phyloP scores from a whole-genome alignment of 192 early-diverging fungal genomes.

The Podochytrium sp. region DNA sequence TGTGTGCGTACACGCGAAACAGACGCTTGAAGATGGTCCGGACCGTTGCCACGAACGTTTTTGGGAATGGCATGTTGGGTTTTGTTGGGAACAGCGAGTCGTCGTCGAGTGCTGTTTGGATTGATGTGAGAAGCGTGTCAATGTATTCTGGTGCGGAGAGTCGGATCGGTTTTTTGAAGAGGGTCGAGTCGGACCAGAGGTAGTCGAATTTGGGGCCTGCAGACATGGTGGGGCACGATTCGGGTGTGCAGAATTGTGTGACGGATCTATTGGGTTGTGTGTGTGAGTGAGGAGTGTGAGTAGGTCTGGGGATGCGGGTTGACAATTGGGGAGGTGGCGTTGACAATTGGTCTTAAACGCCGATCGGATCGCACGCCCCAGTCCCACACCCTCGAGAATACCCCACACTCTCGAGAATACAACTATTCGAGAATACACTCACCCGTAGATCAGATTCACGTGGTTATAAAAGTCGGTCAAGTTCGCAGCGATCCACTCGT shows the following conservation, averaged over 20 bases:
- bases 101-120: conserved; percentile 83
- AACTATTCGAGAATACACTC: no score
- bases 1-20: conserved; percentile 91
- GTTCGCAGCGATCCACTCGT: conserved; percentile 95
- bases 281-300: not conserved
- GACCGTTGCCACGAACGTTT: conserved; percentile 66
- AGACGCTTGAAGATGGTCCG: conserved; percentile 83
- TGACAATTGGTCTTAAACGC: no score
- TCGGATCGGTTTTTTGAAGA: conserved; percentile 85
- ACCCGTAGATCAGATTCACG: conserved; percentile 90
- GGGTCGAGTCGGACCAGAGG: conserved; percentile 82
- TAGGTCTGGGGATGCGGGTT: conserved; percentile 39
- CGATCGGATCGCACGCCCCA: no score
- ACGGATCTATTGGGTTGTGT: conserved; percentile 39
- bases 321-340: conserved; percentile 55
- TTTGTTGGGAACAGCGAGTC: conserved; percentile 86
- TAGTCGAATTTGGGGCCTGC: conserved; percentile 85
- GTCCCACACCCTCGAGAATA: no score
- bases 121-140: conserved; percentile 78
- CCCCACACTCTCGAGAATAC: no score
- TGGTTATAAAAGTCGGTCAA: conserved; percentile 97
- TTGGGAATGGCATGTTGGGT: conserved; percentile 71
- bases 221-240: conserved; percentile 87
- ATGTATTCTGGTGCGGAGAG: conserved; percentile 91
- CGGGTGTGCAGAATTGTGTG: conserved; percentile 83